Evolutionary conservation across 768 basidiomycete species (phyloP), one percentile per base, ranked within the genome.

Genomic region (Coprinopsis marcescibilis): DNA sequence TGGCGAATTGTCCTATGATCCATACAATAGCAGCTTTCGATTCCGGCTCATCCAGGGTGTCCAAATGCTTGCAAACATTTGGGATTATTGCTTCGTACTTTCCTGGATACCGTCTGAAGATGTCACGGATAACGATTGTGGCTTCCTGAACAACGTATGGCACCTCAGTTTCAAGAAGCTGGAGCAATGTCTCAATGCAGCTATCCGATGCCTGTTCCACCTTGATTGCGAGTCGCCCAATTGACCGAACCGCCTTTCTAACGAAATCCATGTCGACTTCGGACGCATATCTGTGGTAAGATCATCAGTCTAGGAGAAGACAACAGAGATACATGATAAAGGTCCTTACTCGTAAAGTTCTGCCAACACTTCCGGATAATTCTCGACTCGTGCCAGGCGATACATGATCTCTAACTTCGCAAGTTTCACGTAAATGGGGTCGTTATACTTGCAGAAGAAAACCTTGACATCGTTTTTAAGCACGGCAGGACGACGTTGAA

Each of bases 371-470:
- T 97, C 92, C 51, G 75, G 76, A 15, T 89, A 88, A 62, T 98
- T 99, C 60, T 93, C 91, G 49, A 91, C 84, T n/a, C 90, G 80
- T 7, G 94, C 92, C 15, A 99, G 75, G 8, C 96, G 83, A 65
- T 98, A 98, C 89, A 99, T 98, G 59, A 98, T 97, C 65, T 98
- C 96, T 43, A 99, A 73, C 58, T 99, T 98, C 41, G 94, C 95
- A 24, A 99, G 76, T 63, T 99, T 98, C 63, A 98, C 91, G 62
- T 98, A 99, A 55, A 98, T 96, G 2, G 96, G 96, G 58, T 98
- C 96, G 62, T 98, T 98, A 65, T 98, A 99, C 66, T 99, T 98
- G 86, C 93, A 97, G 69, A 99, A 99, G 69, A 99, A 98, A 12
- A 97, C 94, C 57, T 92, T 92, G 59, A 99, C 95, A 60, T 98